phyloP scores from a whole-genome alignment of 73 alveolate genomes.

The Loxodes magnus region DNA sequence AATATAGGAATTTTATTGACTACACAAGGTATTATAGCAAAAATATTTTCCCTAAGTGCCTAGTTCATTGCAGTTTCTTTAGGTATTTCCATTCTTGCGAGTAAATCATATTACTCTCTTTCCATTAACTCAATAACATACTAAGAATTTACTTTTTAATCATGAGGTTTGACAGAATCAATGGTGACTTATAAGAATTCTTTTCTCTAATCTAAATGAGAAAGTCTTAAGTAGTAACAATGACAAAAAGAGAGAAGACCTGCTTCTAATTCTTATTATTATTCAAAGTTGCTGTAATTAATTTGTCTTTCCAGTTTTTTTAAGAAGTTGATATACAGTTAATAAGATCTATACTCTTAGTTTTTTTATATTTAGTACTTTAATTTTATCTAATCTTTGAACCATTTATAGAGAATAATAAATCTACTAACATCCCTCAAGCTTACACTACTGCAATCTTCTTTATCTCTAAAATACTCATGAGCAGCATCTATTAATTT shows the following conservation, averaged over 20 bases:
- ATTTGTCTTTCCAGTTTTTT: too few species aligned
- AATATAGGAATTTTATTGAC: slow-evolving; percentile 37
- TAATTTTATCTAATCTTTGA: too few species aligned
- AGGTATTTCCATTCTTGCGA: slow-evolving; percentile 20
- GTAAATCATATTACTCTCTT: slow-evolving; percentile 37
- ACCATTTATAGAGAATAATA: too few species aligned
- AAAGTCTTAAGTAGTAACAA: slow-evolving; percentile 41
- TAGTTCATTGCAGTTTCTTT: slow-evolving; percentile 31
- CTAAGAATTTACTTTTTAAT: slow-evolving; percentile 7
- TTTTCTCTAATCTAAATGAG: slow-evolving; percentile 14
- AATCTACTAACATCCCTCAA: too few species aligned
- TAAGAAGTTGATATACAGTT: too few species aligned
- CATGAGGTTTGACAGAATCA: neutral
- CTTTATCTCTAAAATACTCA: too few species aligned
- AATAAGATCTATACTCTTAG: too few species aligned
- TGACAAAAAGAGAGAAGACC: slow-evolving; percentile 26
- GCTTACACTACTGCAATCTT: too few species aligned
- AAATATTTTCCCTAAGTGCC: slow-evolving; percentile 42
- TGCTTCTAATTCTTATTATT: too few species aligned
- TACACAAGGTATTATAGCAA: slow-evolving; percentile 33
- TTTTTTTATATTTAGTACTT: too few species aligned
- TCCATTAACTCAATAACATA: slow-evolving; percentile 19
- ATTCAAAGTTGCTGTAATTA: too few species aligned
- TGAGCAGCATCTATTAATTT: too few species aligned
- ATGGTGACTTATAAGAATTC: slow-evolving; percentile 9